Conservation (phyloP, 2,329 filamentous ascomycete genomes). For the Pestalotiopsis sp. region DNA sequence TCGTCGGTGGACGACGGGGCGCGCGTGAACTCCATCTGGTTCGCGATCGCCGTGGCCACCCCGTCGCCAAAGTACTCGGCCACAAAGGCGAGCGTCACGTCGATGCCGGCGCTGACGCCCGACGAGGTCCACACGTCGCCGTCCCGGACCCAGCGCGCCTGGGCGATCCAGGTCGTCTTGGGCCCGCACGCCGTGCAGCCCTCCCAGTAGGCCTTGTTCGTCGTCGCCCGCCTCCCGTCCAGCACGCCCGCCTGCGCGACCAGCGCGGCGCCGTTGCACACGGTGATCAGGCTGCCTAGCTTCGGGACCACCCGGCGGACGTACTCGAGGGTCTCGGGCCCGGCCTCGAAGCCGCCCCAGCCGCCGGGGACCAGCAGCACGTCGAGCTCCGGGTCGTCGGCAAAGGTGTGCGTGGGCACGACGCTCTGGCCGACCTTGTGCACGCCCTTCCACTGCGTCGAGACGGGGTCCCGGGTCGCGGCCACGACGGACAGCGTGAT, state of each 20-base stretch:
- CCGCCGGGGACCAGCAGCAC: slow-evolving; percentile 44
- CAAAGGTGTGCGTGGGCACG: slow-evolving; percentile 38
- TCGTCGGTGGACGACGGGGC: slow-evolving; percentile 3
- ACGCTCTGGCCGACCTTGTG: slow-evolving; percentile 11
- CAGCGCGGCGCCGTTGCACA: slow-evolving; percentile 63
- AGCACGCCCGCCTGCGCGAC: slow-evolving; percentile 58
- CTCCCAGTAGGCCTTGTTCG: slow-evolving; percentile 59
- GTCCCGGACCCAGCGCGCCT: slow-evolving; percentile 62
- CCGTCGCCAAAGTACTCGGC: not conserved
- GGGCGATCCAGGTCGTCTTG: slow-evolving; percentile 54
- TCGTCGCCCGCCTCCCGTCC: slow-evolving; percentile 59
- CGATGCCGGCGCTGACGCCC: slow-evolving; percentile 44
- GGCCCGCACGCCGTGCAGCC: slow-evolving; percentile 42
- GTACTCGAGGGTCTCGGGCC: slow-evolving; percentile 39
- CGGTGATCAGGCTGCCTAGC: slow-evolving; percentile 56
- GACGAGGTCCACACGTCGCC: slow-evolving; percentile 65
- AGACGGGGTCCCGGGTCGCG: slow-evolving; percentile 1
- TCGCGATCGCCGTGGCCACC: not conserved
- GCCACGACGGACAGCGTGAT: slow-evolving; percentile 4
- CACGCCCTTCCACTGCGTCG: slow-evolving; percentile 1
- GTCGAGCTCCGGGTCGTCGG: slow-evolving; percentile 33
- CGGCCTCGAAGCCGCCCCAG: slow-evolving; percentile 29
- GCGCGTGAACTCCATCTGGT: slow-evolving; percentile 3
- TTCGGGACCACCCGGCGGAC: slow-evolving; percentile 42
- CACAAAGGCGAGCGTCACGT: slow-evolving; percentile 8